Evolutionary conservation across 139 green algal genomes (phyloP), one percentile per base, ranked within the genome.

Genomic region (Pseudopediastrum boryanum): DNA sequence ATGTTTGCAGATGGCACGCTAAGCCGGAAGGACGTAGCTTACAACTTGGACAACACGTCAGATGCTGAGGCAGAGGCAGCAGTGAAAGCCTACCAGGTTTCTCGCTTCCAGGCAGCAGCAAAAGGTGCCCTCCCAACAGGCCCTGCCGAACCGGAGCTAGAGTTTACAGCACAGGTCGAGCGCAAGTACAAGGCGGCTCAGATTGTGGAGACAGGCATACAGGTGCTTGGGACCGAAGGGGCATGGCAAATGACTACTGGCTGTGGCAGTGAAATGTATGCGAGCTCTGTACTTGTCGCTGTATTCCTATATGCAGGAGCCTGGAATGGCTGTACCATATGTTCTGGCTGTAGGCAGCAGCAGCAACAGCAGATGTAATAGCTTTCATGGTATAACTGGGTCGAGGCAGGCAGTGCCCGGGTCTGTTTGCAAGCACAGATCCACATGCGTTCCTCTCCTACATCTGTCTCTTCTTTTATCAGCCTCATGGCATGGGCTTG

Each of bases 111-210:
- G 23, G 61, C 59, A 4, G 81, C 75, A 33, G 73, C 84, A 35
- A 85, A 81, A 74, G 67, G 58, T 29, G 83, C 81, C 62, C 31
- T 72, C 1, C 43, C 77, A 48, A 23, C 75, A 29, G 73, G 59
- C 43, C 50, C n/a, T 21, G 50, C 81, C 33, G 78, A 85, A 38
- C 48, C 80, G n/a, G 59, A 50, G 10, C 61, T 84, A 3, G 81
- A 83, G 69, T 51, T 89, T 2, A 80, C 85, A 16, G 61, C 76
- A 27, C 78, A 88, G 58, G 79, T 91, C 3, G 83, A 91, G 77
- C 78, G 81, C 54, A 91, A 91, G 82, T 91, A 89, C 48, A 75
- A 83, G 52, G 84, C 84, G 42, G 87, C 87, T n/a, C 75, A 85
- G 44, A 71, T 88, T 39, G 79, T 91, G 12, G 84, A 87, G 70